phyloP scores from a whole-genome alignment of 2,329 filamentous ascomycete genomes.

The Periconia macrospinosa region DNA sequence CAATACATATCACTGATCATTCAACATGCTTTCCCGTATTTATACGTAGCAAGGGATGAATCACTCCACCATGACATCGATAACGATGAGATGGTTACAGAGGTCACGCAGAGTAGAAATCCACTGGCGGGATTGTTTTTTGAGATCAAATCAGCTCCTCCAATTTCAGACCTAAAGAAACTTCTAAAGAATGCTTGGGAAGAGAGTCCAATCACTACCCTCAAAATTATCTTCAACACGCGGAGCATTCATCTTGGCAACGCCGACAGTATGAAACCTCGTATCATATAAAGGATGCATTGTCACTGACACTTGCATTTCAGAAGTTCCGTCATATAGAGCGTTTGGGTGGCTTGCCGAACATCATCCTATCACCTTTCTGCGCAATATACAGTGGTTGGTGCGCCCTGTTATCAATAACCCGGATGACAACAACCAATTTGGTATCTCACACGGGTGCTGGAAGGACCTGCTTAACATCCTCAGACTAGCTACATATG shows the following conservation, averaged over 20 bases:
- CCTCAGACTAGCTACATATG: constrained; percentile 55
- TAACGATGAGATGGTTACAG: no score
- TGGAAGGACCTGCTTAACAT: constrained; percentile 66
- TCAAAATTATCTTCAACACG: constrained; percentile 63
- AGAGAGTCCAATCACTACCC: constrained; percentile 51
- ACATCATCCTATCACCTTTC: constrained; percentile 58
- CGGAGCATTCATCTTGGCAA: constrained; percentile 66
- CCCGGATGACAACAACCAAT: constrained; percentile 47
- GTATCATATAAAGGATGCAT: no score
- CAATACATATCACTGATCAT: constrained; percentile 12
- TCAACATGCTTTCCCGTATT: not conserved
- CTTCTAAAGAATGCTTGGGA: constrained; percentile 56
- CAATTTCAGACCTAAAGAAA: constrained; percentile 41
- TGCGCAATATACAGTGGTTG: constrained; percentile 59
- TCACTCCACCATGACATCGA: no score
- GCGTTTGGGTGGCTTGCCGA: constrained; percentile 60
- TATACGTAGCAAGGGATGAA: no score
- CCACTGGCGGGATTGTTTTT: constrained; percentile 58
- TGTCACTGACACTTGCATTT: no score
- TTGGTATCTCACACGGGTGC: constrained; percentile 59
- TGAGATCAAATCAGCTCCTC: constrained; percentile 51
- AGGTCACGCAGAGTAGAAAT: constrained; percentile 22
- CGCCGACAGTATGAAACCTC: constrained; percentile 39
- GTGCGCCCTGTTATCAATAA: constrained; percentile 60
- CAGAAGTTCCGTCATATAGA: constrained; percentile 50